These are phyloP conservation scores for Boletus semigastroideus DNA, from an alignment of 1,284 basidiomycete genomes.

Conservation along the genomic window DNA sequence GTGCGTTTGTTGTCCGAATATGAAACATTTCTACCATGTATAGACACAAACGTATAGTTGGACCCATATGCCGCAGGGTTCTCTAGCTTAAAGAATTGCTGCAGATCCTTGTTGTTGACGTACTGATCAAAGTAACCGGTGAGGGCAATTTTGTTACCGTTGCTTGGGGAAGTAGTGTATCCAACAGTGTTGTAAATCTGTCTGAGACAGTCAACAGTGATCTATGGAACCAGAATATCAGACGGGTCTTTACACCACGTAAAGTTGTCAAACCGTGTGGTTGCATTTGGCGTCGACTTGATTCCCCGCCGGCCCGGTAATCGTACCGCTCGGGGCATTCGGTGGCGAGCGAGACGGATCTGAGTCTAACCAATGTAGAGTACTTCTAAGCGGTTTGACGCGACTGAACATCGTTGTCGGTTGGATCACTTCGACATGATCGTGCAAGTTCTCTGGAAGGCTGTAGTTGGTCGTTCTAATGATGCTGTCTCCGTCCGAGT, in stretches of 20 bases:
- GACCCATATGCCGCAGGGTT: no score
- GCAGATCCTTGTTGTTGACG: no score
- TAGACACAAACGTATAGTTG: no score
- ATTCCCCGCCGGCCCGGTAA: constrained; percentile 34
- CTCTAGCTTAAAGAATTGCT: no score
- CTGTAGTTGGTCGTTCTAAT: constrained; percentile 72
- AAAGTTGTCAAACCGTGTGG: constrained; percentile 33
- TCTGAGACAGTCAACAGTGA: constrained; percentile 40
- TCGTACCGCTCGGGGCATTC: constrained; percentile 15
- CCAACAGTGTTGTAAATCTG: constrained; percentile 45
- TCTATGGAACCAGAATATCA: constrained; percentile 20
- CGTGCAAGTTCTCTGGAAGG: constrained; percentile 58
- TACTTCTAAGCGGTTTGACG: constrained; percentile 46
- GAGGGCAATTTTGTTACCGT: constrained; percentile 52
- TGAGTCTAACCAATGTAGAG: constrained; percentile 36
- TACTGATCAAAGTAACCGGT: constrained; percentile 56
- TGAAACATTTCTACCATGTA: constrained; percentile 35
- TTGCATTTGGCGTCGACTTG: constrained; percentile 52
- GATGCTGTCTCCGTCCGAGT: constrained; percentile 50
- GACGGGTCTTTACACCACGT: constrained; percentile 30
- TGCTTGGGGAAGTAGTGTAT: constrained; percentile 36
- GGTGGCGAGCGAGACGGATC: neutral
- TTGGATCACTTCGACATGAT: constrained; percentile 68
- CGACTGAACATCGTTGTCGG: constrained; percentile 73
- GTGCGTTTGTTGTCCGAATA: neutral